Evolutionary conservation across 2,329 filamentous ascomycete species (phyloP).

Genomic region (Clarireedia homoeocarpa): DNA sequence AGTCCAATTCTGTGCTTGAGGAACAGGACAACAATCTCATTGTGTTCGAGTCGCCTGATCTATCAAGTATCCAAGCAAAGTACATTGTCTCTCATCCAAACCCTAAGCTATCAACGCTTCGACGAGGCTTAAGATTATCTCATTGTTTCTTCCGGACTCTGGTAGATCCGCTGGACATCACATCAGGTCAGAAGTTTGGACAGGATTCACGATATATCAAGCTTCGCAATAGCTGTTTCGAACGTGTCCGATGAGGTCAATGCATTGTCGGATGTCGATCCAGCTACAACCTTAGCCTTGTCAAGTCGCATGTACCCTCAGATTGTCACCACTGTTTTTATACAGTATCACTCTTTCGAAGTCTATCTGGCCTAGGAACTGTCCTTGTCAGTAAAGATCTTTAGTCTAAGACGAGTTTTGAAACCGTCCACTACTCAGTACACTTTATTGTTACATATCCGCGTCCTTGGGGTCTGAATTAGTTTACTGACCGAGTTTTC

Average conservation of each 20-base stretch:
- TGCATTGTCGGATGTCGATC: constrained; percentile 28
- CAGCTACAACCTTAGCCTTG: constrained; percentile 17
- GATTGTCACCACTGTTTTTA: constrained; percentile 17
- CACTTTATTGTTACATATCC: constrained; percentile 10
- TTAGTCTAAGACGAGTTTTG: constrained; percentile 21
- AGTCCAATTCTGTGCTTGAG: background rate
- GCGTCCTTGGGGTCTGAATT: constrained; percentile 11
- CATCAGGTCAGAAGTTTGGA: constrained; percentile 27
- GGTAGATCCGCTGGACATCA: constrained; percentile 17
- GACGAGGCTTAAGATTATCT: constrained; percentile 19
- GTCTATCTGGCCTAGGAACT: constrained; percentile 21
- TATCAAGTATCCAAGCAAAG: constrained; percentile 17
- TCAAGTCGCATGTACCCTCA: constrained; percentile 20
- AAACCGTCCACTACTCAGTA: constrained; percentile 23
- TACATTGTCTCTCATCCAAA: constrained; percentile 17
- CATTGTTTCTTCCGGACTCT: constrained; percentile 22
- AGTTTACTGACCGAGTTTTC: constrained; percentile 9
- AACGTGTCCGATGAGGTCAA: constrained; percentile 29
- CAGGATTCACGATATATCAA: constrained; percentile 23
- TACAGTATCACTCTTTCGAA: constrained; percentile 24
- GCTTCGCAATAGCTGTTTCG: constrained; percentile 27
- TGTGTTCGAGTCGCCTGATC: constrained; percentile 18
- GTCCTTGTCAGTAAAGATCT: constrained; percentile 18
- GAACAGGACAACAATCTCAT: background rate
- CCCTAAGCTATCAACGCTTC: constrained; percentile 18